Evolutionary conservation across 164 flowering plant species (phyloP).

Genomic region (Vitis rotundifolia): DNA sequence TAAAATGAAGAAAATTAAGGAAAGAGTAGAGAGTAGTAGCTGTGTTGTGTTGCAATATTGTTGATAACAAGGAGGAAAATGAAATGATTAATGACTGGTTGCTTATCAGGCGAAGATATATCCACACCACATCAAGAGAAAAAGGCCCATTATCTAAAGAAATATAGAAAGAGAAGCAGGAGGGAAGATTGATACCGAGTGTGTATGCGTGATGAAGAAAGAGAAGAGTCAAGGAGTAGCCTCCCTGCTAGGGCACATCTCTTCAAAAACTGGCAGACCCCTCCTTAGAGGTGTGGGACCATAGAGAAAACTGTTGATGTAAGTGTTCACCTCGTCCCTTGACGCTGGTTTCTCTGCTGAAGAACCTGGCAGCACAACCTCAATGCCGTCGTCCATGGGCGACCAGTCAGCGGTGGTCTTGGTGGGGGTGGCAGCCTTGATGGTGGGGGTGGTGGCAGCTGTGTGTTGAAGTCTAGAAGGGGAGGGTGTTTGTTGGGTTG

Average conservation of each 20-base stretch:
- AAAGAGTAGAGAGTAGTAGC: too few species aligned
- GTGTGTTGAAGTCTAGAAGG: not conserved
- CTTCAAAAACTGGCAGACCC: conserved; percentile 22
- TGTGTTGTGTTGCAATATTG: too few species aligned
- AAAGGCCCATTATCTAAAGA: too few species aligned
- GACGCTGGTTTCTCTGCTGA: conserved; percentile 10
- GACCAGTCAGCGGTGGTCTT: conserved; percentile 21
- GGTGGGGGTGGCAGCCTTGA: not conserved
- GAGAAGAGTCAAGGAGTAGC: too few species aligned
- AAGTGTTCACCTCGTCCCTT: conserved; percentile 15
- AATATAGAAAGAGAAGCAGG: too few species aligned
- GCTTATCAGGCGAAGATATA: too few species aligned
- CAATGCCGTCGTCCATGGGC: conserved; percentile 41
- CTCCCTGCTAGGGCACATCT: conserved; percentile 14
- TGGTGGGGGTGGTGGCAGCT: not conserved
- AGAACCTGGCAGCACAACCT: conserved; percentile 17
- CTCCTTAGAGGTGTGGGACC: conserved; percentile 17
- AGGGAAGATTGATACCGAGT: too few species aligned
- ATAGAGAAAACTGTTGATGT: conserved; percentile 17
- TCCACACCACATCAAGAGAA: too few species aligned
- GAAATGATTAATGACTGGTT: too few species aligned
- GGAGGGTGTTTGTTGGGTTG: conserved; percentile 7
- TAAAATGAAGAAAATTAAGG: too few species aligned
- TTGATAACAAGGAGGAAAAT: too few species aligned
- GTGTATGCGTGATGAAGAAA: too few species aligned